Evolutionary conservation across 2,329 filamentous ascomycete species (phyloP), one percentile per base, ranked within the genome.

Genomic region (Trichoderma afroharzianum): DNA sequence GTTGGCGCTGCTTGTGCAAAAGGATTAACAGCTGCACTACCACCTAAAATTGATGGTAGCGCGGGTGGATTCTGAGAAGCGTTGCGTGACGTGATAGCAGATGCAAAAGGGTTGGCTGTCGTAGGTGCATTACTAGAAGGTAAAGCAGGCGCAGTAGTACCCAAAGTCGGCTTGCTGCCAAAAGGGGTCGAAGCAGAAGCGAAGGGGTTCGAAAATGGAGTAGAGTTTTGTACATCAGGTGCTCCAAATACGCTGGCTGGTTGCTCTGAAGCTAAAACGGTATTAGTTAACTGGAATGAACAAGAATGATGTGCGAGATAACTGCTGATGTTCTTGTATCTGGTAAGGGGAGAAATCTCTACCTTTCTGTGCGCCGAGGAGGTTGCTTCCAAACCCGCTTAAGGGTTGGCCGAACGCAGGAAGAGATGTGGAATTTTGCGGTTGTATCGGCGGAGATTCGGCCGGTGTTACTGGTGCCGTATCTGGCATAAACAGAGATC

Each of bases 401-500:
- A 39, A 24, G 26, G 67, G 32, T 28, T 61, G 71, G 15, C 53
- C 50, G 18, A 47, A 66, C 24, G 59, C 30, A 36, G 66, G 32
- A 9, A 72, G 71, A 53, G 63, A 57, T 18, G 66, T 62, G 21
- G 73, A 21, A 21, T 53, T 57, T 39, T 63, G 71, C 21, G 50
- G 43, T 7, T 18, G 50, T 2, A 28, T 28, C 11, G 21, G n/a
- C 50, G 47, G 26, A 43, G 32, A 26, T 12, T 63, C 18, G n/a
- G 32, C 32, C 14, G 53, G 43, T 24, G 59, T 59, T 3, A 24
- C 55, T 11, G 63, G 43, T 36, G 74, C 59, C 9, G 68, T 63
- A 28, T 77, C 73, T 15, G 74, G 63, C 14, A 81, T 75, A 55
- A 81, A 81, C 4, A 81, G 75, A 58, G 79, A 79, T 12, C 59